Evolutionary conservation across 2,329 filamentous ascomycete genomes (phyloP).

Genomic region (Nemania diffusa): DNA sequence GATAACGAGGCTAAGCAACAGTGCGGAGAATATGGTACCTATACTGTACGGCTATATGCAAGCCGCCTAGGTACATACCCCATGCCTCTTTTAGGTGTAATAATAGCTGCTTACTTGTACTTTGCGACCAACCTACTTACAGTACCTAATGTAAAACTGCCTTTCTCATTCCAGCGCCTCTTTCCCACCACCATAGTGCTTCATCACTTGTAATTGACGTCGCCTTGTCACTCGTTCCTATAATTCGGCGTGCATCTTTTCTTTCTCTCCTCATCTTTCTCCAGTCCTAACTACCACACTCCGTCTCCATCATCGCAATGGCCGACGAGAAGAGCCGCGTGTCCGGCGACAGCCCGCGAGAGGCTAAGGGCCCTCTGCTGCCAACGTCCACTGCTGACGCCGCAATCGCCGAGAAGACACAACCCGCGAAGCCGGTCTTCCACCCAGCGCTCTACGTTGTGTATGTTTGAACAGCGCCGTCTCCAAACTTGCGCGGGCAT

Average conservation of each 20-base stretch:
- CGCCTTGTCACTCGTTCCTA: conserved; percentile 34
- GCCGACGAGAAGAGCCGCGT: conserved; percentile 83
- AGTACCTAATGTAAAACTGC: background rate
- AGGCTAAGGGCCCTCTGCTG: conserved; percentile 70
- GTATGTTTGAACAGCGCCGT: conserved; percentile 56
- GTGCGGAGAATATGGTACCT: background rate
- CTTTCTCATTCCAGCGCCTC: conserved; percentile 14
- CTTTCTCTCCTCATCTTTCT: conserved; percentile 20
- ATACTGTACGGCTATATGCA: background rate
- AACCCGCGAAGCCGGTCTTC: conserved; percentile 71
- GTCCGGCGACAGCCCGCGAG: conserved; percentile 79
- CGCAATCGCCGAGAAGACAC: conserved; percentile 67
- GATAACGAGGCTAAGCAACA: background rate
- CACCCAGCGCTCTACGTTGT: conserved; percentile 88
- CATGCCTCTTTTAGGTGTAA: background rate
- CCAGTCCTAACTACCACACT: conserved; percentile 27
- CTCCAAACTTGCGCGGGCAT: background rate
- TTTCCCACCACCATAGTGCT: conserved; percentile 9
- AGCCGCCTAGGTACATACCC: background rate
- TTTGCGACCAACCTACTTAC: background rate
- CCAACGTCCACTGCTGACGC: conserved; percentile 82
- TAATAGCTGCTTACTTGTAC: background rate
- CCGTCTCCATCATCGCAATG: conserved; percentile 54
- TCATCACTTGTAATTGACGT: conserved; percentile 23
- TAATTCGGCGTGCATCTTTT: conserved; percentile 26